phyloP scores from a whole-genome alignment of 106 monocot species.

The Dendrobium catenatum region DNA sequence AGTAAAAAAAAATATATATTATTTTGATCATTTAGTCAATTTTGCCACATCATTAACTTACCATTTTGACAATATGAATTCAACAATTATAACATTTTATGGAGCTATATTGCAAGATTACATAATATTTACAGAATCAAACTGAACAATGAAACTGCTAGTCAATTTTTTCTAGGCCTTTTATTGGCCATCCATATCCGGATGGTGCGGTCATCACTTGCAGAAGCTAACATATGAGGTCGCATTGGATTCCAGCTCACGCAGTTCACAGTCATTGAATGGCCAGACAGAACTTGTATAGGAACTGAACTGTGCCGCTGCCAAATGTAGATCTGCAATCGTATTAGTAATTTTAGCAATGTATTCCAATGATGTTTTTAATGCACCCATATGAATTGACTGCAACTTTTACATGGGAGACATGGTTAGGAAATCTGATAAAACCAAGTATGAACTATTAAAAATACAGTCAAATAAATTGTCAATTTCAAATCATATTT shows the following conservation, averaged over 20 bases:
- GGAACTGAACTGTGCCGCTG: slow-evolving; percentile 31
- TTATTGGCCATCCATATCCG: slow-evolving; percentile 44
- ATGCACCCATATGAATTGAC: background rate
- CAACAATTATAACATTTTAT: background rate
- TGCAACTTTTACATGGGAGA: too few relatives aligned
- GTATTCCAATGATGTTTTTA: background rate
- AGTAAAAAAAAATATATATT: too few relatives aligned
- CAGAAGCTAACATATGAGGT: slow-evolving; percentile 71
- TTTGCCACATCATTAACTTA: background rate
- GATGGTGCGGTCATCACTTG: slow-evolving; percentile 63
- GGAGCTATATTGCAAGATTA: background rate
- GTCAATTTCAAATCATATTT: too few relatives aligned
- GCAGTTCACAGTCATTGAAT: slow-evolving; percentile 53
- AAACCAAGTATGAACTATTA: too few relatives aligned
- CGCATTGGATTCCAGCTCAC: slow-evolving; percentile 68
- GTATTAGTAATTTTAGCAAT: background rate
- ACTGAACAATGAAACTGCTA: background rate
- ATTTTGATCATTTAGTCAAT: too few relatives aligned
- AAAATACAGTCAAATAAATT: too few relatives aligned
- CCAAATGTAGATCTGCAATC: slow-evolving; percentile 66
- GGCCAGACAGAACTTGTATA: slow-evolving; percentile 48
- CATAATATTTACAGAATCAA: slow-evolving; percentile 7
- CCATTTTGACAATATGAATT: slow-evolving; percentile 1
- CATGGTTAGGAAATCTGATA: too few relatives aligned
- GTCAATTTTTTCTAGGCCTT: background rate